Conservation (phyloP, 2,329 filamentous ascomycete genomes). For the Metarhizium sp. region DNA sequence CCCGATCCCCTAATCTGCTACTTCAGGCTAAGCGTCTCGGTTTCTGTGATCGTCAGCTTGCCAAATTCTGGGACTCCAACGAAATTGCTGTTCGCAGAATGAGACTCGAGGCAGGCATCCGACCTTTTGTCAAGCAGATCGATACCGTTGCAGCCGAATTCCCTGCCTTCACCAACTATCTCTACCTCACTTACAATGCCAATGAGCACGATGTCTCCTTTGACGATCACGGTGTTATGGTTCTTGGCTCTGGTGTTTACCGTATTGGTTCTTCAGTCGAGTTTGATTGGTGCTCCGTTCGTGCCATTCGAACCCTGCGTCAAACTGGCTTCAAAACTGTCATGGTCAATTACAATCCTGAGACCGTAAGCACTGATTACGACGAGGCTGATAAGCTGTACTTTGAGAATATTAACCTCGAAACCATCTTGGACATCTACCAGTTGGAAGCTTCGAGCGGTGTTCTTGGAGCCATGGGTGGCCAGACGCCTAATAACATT, state of each 20-base stretch:
- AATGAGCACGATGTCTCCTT: slow-evolving; percentile 76
- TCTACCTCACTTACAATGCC: slow-evolving; percentile 94
- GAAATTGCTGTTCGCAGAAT: slow-evolving; percentile 80
- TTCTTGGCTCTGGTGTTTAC: slow-evolving; percentile 91
- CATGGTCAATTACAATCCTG: slow-evolving; percentile 92
- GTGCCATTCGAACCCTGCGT: slow-evolving; percentile 83
- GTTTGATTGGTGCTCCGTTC: slow-evolving; percentile 98
- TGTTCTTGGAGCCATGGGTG: slow-evolving; percentile 91
- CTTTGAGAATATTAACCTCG: slow-evolving; percentile 90
- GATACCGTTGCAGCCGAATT: slow-evolving; percentile 98
- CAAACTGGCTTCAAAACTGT: slow-evolving; percentile 83
- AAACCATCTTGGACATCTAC: slow-evolving; percentile 90
- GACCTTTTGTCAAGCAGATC: slow-evolving; percentile 92
- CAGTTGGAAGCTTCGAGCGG: slow-evolving; percentile 74
- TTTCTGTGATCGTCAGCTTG: slow-evolving; percentile 88
- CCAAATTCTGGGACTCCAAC: slow-evolving; percentile 90
- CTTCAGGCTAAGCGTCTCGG: slow-evolving; percentile 85
- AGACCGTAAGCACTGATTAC: slow-evolving; percentile 84
- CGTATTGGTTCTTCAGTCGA: slow-evolving; percentile 96
- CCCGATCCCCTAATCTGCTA: slow-evolving; percentile 54
- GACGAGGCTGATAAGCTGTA: slow-evolving; percentile 92
- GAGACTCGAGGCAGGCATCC: slow-evolving; percentile 77
- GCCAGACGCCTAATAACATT: slow-evolving; percentile 97
- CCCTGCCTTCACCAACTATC: slow-evolving; percentile 87
- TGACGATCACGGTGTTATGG: slow-evolving; percentile 88